phyloP scores from a whole-genome alignment of 768 basidiomycete genomes.

The Leccinellum rugosiceps region DNA sequence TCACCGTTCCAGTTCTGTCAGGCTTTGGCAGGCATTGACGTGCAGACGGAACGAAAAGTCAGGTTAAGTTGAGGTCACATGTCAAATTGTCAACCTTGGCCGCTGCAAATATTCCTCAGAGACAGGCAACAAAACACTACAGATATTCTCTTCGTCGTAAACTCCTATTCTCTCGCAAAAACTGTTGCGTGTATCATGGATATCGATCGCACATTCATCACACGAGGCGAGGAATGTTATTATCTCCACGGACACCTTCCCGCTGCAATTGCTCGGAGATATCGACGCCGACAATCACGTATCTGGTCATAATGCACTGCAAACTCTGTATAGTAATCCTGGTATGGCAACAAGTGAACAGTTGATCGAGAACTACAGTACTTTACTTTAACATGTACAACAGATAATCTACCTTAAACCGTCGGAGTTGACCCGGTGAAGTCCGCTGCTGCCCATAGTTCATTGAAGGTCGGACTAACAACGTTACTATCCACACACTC shows the following conservation, averaged over 20 bases:
- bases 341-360: neutral
- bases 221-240: neutral
- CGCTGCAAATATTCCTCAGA: neutral
- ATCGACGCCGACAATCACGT: conserved; percentile 11
- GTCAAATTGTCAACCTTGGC: neutral
- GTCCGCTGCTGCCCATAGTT: no score
- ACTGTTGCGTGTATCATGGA: neutral
- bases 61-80: neutral
- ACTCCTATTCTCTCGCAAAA: neutral
- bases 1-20: neutral
- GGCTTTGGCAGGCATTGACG: neutral
- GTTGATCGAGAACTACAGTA: neutral
- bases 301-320: neutral
- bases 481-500: no score
- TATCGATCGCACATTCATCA: neutral
- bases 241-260: conserved; percentile 4
- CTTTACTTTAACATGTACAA: neutral
- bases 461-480: no score
- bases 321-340: neutral
- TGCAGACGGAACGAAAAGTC: conserved; percentile 3
- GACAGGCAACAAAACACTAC: neutral
- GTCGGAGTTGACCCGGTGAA: neutral
- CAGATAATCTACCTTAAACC: neutral
- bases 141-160: neutral
- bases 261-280: conserved; percentile 3